A percentile compares a stretch with the other conserved stretches of the same genome.
phyloP scores from a whole-genome alignment of 2,329 filamentous ascomycete genomes.

The Annulohypoxylon truncatum region DNA sequence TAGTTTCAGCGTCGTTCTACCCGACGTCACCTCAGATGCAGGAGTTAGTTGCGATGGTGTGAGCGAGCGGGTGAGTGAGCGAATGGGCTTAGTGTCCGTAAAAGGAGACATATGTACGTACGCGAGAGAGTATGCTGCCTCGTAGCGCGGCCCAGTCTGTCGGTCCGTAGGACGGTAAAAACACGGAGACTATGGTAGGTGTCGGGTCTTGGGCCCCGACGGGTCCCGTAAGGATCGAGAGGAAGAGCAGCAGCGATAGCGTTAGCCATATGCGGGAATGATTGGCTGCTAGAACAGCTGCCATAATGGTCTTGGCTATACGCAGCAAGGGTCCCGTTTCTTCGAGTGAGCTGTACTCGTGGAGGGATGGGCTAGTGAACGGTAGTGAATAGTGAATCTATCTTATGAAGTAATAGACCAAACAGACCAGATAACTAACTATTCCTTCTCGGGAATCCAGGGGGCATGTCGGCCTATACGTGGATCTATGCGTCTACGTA shows the following conservation, averaged over 20 bases:
- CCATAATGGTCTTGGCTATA: conserved; percentile 1
- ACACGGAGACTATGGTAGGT: conserved; percentile 17
- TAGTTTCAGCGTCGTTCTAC: conserved; percentile 32
- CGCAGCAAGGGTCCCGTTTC: background rate
- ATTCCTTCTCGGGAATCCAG: background rate
- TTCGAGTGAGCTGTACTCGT: background rate
- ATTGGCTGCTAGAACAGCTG: background rate
- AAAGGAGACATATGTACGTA: background rate
- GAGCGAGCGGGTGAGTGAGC: background rate
- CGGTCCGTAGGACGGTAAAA: conserved; percentile 14
- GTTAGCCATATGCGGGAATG: background rate
- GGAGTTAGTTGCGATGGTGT: background rate
- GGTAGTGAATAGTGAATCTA: background rate
- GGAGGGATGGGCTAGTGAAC: background rate
- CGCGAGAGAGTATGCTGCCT: conserved; percentile 31
- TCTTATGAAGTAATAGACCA: background rate
- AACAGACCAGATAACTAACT: background rate
- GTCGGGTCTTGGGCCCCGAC: background rate
- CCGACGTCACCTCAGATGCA: background rate
- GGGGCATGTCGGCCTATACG: background rate
- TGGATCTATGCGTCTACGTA: background rate
- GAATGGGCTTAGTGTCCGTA: background rate
- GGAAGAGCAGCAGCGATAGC: background rate
- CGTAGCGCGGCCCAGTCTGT: conserved; percentile 18
- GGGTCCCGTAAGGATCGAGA: background rate